These are phyloP conservation scores for Ascochyta lentis DNA, from an alignment of 2,329 filamentous ascomycete species.

Conservation along the genomic window DNA sequence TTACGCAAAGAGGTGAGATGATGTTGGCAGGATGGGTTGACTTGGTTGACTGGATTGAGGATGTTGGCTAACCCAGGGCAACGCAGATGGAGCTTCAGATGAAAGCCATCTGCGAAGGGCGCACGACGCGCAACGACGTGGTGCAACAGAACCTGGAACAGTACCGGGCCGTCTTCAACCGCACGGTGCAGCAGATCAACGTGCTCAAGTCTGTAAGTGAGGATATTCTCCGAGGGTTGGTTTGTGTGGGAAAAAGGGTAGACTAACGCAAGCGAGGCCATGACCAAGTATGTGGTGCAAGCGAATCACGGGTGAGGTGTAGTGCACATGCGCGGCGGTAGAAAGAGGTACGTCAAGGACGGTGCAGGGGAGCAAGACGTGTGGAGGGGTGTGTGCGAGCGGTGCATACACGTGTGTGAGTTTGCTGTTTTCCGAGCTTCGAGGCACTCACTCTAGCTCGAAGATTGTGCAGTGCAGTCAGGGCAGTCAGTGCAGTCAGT, in stretches of 20 bases:
- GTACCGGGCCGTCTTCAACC: constrained; percentile 85
- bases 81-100: constrained; percentile 87
- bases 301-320: constrained; percentile 47
- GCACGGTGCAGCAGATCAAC: constrained; percentile 77
- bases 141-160: constrained; percentile 83
- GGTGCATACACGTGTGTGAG: constrained; percentile 13
- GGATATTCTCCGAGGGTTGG: constrained; percentile 16
- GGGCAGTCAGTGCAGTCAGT: too few relatives aligned
- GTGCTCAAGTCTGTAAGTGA: constrained; percentile 60
- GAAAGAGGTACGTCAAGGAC: constrained; percentile 9
- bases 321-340: constrained; percentile 28
- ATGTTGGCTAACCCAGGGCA: constrained; percentile 19
- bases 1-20: constrained; percentile 77
- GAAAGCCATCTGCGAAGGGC: constrained; percentile 94
- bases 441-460: neutral
- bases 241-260: constrained; percentile 21
- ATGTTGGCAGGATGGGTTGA: constrained; percentile 7
- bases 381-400: constrained; percentile 6
- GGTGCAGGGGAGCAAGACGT: constrained; percentile 5
- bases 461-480: too few relatives aligned
- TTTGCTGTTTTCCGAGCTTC: constrained; percentile 19
- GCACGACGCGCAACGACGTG: constrained; percentile 74
- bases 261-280: constrained; percentile 35
- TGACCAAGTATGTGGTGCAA: constrained; percentile 50
- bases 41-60: neutral